These are phyloP conservation scores for Cutaneotrichosporon sp. DNA, from an alignment of 1,284 basidiomycete genomes.

Conservation along the genomic window DNA sequence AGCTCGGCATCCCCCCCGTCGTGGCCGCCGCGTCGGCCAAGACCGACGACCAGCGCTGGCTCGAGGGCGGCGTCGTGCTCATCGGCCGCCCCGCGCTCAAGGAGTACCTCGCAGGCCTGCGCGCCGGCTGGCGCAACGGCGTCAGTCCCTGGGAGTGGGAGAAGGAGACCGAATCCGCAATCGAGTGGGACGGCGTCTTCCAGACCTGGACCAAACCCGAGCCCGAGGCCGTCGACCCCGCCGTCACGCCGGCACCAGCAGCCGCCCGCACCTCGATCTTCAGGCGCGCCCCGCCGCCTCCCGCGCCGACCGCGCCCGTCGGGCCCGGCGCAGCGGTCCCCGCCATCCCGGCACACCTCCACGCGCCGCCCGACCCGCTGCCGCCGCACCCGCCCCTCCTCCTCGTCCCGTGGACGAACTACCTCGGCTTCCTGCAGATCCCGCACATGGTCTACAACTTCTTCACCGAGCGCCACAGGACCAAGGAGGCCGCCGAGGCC, in stretches of 20 bases:
- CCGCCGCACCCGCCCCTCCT: conserved; percentile 77
- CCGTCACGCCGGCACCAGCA: neutral
- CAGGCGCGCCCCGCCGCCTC: conserved; percentile 2
- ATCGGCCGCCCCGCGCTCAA: conserved; percentile 90
- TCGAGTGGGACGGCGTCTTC: conserved; percentile 71
- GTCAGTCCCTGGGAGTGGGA: conserved; percentile 68
- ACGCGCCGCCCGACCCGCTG: conserved; percentile 58
- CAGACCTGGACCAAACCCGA: conserved; percentile 55
- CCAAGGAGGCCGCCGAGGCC: conserved; percentile 71
- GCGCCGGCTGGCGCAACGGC: conserved; percentile 75
- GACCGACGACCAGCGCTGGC: conserved; percentile 58
- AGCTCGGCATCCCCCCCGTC: conserved; percentile 21
- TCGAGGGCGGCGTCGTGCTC: conserved; percentile 77
- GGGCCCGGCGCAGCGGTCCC: conserved; percentile 11
- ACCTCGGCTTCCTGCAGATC: conserved; percentile 80
- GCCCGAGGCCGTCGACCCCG: conserved; percentile 11
- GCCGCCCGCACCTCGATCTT: neutral
- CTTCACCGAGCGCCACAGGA: conserved; percentile 83
- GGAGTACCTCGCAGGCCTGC: conserved; percentile 85
- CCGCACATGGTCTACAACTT: conserved; percentile 86
- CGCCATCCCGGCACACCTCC: conserved; percentile 37
- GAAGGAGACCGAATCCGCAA: conserved; percentile 63
- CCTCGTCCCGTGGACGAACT: conserved; percentile 79
- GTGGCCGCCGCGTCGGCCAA: conserved; percentile 60
- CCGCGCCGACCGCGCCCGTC: conserved; percentile 3